Percentiles rank a stretch among this genome's conserved stretches.
phyloP scores from a whole-genome alignment of 179 eudicot species.

The Beta macrorhiza region DNA sequence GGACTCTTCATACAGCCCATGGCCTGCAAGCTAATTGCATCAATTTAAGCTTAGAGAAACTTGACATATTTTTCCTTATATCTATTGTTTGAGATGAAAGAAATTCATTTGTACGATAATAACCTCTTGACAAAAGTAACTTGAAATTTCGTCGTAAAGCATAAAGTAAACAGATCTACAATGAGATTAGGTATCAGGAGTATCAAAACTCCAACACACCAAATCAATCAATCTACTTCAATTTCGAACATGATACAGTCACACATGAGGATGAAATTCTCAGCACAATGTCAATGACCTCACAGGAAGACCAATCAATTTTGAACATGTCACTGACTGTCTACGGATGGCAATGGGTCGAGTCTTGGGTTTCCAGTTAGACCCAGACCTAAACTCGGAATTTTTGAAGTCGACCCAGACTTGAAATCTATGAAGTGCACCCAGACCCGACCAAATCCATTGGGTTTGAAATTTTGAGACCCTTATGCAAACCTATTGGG shows the following conservation, averaged over 20 bases:
- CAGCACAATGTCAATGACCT: background rate
- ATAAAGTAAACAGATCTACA: background rate
- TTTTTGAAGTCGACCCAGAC: no score
- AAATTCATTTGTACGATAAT: background rate
- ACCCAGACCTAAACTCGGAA: no score
- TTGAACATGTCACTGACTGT: background rate
- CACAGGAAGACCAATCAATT: background rate
- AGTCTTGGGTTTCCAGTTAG: no score
- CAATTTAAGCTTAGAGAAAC: conserved; percentile 22
- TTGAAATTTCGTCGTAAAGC: background rate
- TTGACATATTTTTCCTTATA: background rate
- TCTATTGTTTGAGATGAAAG: background rate
- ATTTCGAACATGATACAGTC: background rate
- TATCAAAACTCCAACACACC: background rate
- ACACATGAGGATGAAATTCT: background rate
- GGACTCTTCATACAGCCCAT: conserved; percentile 70
- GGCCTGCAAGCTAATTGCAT: conserved; percentile 81
- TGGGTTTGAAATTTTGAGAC: no score
- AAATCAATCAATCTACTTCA: background rate
- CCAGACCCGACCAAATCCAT: no score
- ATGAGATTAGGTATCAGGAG: background rate
- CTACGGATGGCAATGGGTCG: no score
- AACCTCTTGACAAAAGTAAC: background rate
- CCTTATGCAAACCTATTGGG: no score
- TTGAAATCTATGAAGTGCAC: no score